Base-by-base conservation (phyloP, 1,284 basidiomycete species). In the Sphaerobolus stellatus region DNA sequence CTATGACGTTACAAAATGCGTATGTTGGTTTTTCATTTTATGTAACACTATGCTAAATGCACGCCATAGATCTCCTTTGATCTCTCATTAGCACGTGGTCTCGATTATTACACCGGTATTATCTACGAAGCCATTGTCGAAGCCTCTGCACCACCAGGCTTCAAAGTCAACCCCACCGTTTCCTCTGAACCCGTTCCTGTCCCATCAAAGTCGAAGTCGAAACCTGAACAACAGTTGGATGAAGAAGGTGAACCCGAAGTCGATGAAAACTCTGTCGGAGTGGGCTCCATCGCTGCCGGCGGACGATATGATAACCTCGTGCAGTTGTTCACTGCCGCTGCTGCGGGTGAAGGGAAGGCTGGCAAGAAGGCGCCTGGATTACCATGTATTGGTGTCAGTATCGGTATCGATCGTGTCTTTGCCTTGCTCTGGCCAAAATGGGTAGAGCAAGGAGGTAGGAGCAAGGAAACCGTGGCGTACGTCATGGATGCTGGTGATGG, bases 61-160 rank as follows among this genome's bases (percentile, higher is more conserved):
- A 38, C 14, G 52, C 28, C 30, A 20, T 62, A 94, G 90, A 83
- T 98, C 66, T 95, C 92, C 7, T 98, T 99, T 68, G 96, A 99
- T 72, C 83, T 99, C 63, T 96, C 93, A 7, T 83, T 99, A 22
- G 97, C 97, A 7, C 87, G 97, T 31, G 96, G 96, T 24, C 81
- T 99, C 33, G 97, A 99, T 72, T 99, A 99, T 74, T 98, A 99
- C 75, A 99, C 96, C 1, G 96, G 97, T 36, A 87, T 99, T 66
- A 99, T 99, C 69, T 98, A 98, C 76, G 97, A 99, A 74, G 97
- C 94, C 38, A 83, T 94, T 63, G 92, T 94, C 24, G 92, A 92
- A 64, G 92, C 86, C 1, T 98, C 94, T 8, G 94, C 95, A 0
- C 94, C 96, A 1, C 93, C 96, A 1, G 83, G 84, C 7, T 83